Percentiles rank a stretch among this genome's conserved stretches.
Evolutionary conservation across 108 stramenopile species (phyloP).

Genomic region (Nannochloropsis gaditana): DNA sequence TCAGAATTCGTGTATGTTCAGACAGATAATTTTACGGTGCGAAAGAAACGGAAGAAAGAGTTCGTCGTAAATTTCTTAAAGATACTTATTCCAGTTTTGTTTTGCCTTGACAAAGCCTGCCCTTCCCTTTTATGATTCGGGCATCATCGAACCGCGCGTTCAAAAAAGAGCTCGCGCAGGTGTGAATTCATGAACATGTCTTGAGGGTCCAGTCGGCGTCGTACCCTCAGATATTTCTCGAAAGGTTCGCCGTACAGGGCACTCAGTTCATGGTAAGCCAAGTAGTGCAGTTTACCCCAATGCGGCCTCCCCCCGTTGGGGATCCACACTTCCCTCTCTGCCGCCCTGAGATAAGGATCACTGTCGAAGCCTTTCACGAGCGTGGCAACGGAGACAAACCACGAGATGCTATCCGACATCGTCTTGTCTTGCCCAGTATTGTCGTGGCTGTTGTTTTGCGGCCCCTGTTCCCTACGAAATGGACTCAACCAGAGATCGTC

Average conservation of each 20-base stretch:
- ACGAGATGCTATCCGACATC: not conserved
- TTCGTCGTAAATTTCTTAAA: no score
- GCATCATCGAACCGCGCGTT: not conserved
- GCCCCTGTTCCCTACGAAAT: not conserved
- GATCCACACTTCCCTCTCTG: not conserved
- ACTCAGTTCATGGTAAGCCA: not conserved
- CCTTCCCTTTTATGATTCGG: no score
- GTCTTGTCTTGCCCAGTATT: not conserved
- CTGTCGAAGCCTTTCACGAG: not conserved
- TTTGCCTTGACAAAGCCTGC: no score
- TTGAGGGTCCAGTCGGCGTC: not conserved
- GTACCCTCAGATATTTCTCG: not conserved
- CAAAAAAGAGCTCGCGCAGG: not conserved
- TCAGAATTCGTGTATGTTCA: no score
- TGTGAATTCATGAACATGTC: not conserved
- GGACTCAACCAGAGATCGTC: slow-evolving; percentile 18
- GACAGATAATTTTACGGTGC: no score
- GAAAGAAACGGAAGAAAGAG: no score
- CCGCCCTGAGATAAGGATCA: not conserved
- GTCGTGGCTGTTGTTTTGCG: not conserved
- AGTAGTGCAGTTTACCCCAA: slow-evolving; percentile 18
- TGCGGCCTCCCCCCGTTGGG: not conserved
- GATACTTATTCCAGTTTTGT: no score
- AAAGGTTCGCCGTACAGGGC: not conserved
- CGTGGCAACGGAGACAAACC: not conserved